Conservation (phyloP, 2,329 filamentous ascomycete genomes). For the Trichoderma hamatum region DNA sequence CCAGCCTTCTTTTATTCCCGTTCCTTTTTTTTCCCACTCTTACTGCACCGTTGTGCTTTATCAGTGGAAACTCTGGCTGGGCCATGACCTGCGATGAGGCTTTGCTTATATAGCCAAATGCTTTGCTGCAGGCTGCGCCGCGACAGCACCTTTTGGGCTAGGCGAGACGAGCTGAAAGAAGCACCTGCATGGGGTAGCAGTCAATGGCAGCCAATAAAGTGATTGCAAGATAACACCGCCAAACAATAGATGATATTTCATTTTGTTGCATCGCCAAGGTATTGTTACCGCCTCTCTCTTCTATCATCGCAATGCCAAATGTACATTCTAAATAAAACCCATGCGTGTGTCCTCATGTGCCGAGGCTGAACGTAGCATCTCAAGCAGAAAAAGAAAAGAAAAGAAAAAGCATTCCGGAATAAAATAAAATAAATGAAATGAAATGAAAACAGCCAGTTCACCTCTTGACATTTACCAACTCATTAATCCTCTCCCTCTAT, state of each 20-base stretch:
- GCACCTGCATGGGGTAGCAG: not conserved
- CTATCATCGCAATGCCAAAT: not conserved
- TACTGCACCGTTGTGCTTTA: not conserved
- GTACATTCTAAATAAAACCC: not conserved
- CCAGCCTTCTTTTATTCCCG: not conserved
- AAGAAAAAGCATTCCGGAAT: too few species aligned
- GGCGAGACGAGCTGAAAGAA: not conserved
- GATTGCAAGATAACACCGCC: not conserved
- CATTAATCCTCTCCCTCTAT: slow-evolving; percentile 74
- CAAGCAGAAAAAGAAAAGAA: not conserved
- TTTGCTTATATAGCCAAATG: not conserved
- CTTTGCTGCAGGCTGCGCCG: not conserved
- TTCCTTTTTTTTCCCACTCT: not conserved
- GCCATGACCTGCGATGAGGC: not conserved
- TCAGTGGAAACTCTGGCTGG: not conserved
- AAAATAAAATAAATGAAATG: not conserved
- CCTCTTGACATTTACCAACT: slow-evolving; percentile 69
- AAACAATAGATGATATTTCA: not conserved
- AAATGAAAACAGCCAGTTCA: not conserved
- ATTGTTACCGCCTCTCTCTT: not conserved
- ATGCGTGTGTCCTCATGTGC: not conserved
- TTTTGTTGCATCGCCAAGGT: not conserved
- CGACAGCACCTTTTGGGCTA: not conserved
- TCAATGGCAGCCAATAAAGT: not conserved
- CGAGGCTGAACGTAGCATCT: not conserved